Percentiles rank a stretch among this genome's conserved stretches.
Evolutionary conservation across 2,329 filamentous ascomycete genomes (phyloP).

Genomic region (Pseudocercospora ulei): DNA sequence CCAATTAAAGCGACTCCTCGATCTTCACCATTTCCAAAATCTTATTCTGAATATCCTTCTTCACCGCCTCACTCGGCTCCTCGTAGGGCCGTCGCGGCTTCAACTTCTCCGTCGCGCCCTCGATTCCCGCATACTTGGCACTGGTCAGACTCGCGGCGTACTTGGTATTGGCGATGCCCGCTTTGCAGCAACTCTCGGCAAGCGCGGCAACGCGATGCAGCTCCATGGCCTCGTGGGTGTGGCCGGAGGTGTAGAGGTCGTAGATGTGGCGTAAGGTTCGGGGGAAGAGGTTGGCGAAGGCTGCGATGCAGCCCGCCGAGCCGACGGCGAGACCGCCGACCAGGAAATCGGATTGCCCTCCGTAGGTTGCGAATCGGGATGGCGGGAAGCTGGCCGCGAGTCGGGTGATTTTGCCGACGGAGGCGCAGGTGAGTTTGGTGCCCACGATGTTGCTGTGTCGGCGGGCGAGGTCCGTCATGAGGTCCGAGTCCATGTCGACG

Average conservation of each 20-base stretch:
- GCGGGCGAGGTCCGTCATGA: conserved; percentile 49
- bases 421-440: conserved; percentile 64
- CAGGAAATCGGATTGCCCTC: conserved; percentile 64
- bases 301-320: conserved; percentile 48
- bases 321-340: conserved; percentile 48
- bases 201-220: conserved; percentile 52
- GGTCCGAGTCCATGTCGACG: conserved; percentile 58
- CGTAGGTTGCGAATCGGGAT: conserved; percentile 56
- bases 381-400: conserved; percentile 46
- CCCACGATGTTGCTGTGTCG: conserved; percentile 55
- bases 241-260: conserved; percentile 48
- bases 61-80: conserved; percentile 38
- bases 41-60: conserved; percentile 37
- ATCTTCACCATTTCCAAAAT: conserved; percentile 39
- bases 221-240: conserved; percentile 47
- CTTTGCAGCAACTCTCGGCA: conserved; percentile 55
- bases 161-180: conserved; percentile 55
- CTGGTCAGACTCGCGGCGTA: conserved; percentile 53
- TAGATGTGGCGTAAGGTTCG: conserved; percentile 49
- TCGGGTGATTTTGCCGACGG: conserved; percentile 60
- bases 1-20: conserved; percentile 33
- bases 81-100: conserved; percentile 55
- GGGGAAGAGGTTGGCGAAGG: conserved; percentile 48
- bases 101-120: conserved; percentile 50
- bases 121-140: conserved; percentile 51